Evolutionary conservation across 257 asterid species (phyloP).

Genomic region (Verbena officinalis): DNA sequence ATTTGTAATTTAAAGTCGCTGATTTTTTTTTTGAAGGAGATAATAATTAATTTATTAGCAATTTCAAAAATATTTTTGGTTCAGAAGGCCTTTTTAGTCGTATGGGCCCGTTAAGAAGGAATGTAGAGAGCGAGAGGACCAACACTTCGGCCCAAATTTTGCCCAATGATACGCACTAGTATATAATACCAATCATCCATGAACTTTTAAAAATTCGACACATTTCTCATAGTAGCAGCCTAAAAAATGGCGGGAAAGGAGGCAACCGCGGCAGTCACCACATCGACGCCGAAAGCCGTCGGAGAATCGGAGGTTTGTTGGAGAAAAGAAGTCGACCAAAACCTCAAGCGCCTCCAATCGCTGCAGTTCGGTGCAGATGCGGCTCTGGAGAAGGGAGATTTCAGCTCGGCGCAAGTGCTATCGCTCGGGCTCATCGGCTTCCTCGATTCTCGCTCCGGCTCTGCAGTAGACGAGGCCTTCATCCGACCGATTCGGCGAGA

Average conservation of each 20-base stretch:
- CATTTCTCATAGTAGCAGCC: slow-evolving; percentile 2
- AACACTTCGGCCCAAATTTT: slow-evolving; percentile 16
- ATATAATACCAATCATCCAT: neutral
- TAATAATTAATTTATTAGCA: too few species aligned
- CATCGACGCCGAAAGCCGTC: slow-evolving; percentile 39
- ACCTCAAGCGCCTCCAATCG: slow-evolving; percentile 86
- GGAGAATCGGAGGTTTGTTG: slow-evolving; percentile 56
- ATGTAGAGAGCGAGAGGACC: too few species aligned
- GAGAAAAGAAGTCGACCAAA: slow-evolving; percentile 81
- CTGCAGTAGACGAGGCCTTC: slow-evolving; percentile 68
- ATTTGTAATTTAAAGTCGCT: too few species aligned
- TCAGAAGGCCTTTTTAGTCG: neutral
- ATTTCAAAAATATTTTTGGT: too few species aligned
- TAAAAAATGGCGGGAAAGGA: slow-evolving; percentile 78
- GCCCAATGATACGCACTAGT: slow-evolving; percentile 10
- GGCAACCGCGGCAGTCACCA: slow-evolving; percentile 26
- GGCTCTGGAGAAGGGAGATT: slow-evolving; percentile 81
- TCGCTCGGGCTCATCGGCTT: slow-evolving; percentile 84
- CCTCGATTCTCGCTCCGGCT: slow-evolving; percentile 78
- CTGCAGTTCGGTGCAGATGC: slow-evolving; percentile 79
- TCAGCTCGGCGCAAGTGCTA: slow-evolving; percentile 64
- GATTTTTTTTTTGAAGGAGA: too few species aligned
- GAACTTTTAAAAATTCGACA: neutral
- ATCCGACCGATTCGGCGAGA: slow-evolving; percentile 83
- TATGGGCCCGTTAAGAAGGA: neutral